These are phyloP conservation scores for Rickenella mellea DNA, from an alignment of 768 basidiomycete genomes.

Conservation along the genomic window DNA sequence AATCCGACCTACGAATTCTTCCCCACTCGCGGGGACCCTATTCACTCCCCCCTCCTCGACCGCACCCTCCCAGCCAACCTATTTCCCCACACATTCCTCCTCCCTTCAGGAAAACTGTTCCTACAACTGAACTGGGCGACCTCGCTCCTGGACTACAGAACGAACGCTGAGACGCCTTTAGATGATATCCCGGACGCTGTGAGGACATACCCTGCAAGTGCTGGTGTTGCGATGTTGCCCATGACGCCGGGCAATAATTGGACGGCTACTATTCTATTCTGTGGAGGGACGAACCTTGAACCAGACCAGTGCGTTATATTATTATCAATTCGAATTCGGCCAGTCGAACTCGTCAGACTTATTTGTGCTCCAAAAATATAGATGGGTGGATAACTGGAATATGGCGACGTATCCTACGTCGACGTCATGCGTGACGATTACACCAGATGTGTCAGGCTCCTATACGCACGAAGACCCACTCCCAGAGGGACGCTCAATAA, in stretches of 20 bases:
- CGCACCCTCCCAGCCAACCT: slow-evolving; percentile 69
- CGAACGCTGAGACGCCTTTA: slow-evolving; percentile 46
- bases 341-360: slow-evolving; percentile 12
- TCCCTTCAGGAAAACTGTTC: slow-evolving; percentile 55
- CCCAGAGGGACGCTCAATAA: slow-evolving; percentile 64
- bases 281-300: slow-evolving; percentile 65
- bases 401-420: slow-evolving; percentile 50
- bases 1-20: slow-evolving; percentile 82
- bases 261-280: slow-evolving; percentile 76
- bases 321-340: too few relatives aligned
- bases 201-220: slow-evolving; percentile 62
- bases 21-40: slow-evolving; percentile 48
- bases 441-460: slow-evolving; percentile 51
- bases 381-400: slow-evolving; percentile 46
- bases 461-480: slow-evolving; percentile 61
- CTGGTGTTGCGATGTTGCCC: slow-evolving; percentile 70
- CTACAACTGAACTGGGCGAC: slow-evolving; percentile 61
- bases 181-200: slow-evolving; percentile 61
- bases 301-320: slow-evolving; percentile 30
- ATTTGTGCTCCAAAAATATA: slow-evolving; percentile 13
- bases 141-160: slow-evolving; percentile 54
- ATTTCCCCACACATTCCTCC: slow-evolving; percentile 67
- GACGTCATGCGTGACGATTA: slow-evolving; percentile 68
- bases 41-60: slow-evolving; percentile 51
- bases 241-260: slow-evolving; percentile 78